Evolutionary conservation across 192 early-diverging fungal species (phyloP).

Genomic region (Linnemannia hyalina): DNA sequence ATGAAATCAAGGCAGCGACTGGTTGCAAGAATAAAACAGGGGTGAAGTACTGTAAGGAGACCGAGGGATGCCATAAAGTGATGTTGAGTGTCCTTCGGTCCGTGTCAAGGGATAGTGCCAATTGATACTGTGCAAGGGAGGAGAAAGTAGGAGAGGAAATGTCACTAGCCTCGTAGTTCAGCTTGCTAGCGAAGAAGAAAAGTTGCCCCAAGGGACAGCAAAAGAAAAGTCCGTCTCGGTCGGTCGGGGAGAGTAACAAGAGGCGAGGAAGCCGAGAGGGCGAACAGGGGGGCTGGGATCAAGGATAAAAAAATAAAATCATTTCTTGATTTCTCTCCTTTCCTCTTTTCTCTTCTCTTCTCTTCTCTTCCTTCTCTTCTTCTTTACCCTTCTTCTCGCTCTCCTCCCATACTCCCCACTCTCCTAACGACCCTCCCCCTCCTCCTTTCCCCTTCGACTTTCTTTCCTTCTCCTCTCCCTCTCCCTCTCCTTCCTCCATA

Average conservation of each 20-base stretch:
- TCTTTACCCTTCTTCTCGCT: constrained; percentile 18
- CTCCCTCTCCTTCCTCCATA: not conserved
- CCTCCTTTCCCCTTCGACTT: constrained; percentile 1
- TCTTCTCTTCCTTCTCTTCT: constrained; percentile 19
- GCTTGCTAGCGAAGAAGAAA: not conserved
- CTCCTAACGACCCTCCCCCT: constrained; percentile 6
- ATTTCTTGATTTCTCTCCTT: not conserved
- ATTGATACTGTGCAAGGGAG: not conserved
- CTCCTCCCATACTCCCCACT: not conserved
- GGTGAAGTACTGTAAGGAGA: not conserved
- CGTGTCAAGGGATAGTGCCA: not conserved
- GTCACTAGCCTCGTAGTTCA: not conserved
- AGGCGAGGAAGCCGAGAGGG: not conserved
- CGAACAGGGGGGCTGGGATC: not conserved
- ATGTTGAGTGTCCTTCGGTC: not conserved
- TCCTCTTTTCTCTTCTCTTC: constrained; percentile 6
- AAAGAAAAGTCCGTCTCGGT: not conserved
- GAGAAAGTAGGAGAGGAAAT: not conserved
- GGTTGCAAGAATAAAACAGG: not conserved
- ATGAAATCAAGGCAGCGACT: not conserved
- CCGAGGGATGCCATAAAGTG: not conserved
- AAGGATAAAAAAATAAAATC: not conserved
- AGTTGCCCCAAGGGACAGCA: not conserved
- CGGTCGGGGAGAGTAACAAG: not conserved
- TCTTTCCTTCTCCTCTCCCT: not conserved